A percentile compares a stretch with the other conserved stretches of the same genome.
These are phyloP conservation scores for Achaetomiella virescens DNA, from an alignment of 495 filamentous ascomycete genomes.

Conservation along the genomic window DNA sequence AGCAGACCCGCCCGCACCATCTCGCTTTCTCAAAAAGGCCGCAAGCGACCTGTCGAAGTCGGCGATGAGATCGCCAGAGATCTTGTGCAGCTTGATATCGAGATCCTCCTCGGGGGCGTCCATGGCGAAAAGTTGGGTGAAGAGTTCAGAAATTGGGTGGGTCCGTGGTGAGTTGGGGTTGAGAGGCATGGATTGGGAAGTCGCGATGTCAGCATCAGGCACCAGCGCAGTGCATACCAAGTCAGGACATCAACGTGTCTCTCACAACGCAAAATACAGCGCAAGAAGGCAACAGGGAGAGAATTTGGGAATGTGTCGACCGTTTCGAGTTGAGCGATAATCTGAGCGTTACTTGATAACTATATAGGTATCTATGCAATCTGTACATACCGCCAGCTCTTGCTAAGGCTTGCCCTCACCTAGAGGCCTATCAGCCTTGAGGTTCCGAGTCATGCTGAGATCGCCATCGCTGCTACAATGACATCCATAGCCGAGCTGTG, in stretches of 20 bases:
- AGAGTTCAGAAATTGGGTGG: too few relatives aligned
- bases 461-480: constrained; percentile 57
- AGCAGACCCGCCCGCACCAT: constrained; percentile 20
- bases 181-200: neutral
- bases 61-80: constrained; percentile 58
- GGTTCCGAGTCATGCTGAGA: constrained; percentile 14
- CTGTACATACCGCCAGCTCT: too few relatives aligned
- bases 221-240: neutral
- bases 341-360: neutral
- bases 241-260: neutral
- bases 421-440: too few relatives aligned
- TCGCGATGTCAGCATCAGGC: constrained; percentile 1
- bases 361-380: neutral
- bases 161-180: constrained; percentile 5
- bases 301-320: too few relatives aligned
- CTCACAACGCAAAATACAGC: neutral
- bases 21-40: constrained; percentile 44
- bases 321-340: too few relatives aligned
- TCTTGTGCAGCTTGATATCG: constrained; percentile 68
- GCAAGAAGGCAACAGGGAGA: neutral
- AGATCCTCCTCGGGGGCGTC: constrained; percentile 50
- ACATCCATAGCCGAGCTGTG: constrained; percentile 65
- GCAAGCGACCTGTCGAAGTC: constrained; percentile 55
- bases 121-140: constrained; percentile 26
- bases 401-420: too few relatives aligned